Evolutionary conservation across 106 monocot species (phyloP), one percentile per base, ranked within the genome.

Genomic region (Allium fistulosum): DNA sequence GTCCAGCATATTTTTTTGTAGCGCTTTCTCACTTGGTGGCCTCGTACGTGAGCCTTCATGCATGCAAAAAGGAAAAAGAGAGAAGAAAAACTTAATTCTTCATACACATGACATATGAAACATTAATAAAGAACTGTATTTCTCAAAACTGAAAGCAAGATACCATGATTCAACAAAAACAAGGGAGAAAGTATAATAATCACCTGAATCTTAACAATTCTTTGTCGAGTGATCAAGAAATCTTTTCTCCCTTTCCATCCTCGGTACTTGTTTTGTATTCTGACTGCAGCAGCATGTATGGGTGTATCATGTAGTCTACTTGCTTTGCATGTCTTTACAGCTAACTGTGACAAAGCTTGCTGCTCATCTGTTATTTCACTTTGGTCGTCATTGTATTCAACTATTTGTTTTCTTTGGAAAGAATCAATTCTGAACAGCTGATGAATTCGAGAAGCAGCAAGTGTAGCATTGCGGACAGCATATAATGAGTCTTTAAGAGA

Each of bases 21-120:
- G 60, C 74, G 82, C 61, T 94, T 94, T 78, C 90, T 77, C 52
- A 90, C 93, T 80, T 90, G 93, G 59, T 90, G 86, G 16, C 93
- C 93, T 45, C 93, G 81, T 65, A 94, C 84, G 76, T 82, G 89
- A 26, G 93, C 90, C 93, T 94, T 59, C 50, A 51, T 51, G 27
- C 9, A 53, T 18, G 11, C 6, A 65, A 47, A 48, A 63, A 7
- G 37, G 63, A 63, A 63, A 16, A 47, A 63, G 63, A 63, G 63
- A 17, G 46, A 46, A 46, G 15, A 11, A n/a, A 63, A 48, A 63
- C 2, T 48, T n/a, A 63, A 9, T 7, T 63, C 11, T 15, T 63
- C 46, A n/a, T n/a, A 63, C 26, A 11, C 3, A 7, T 8, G 4
- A 60, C 52, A 53, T 10, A 53, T 10, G 52, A 9, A 53, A 53